Evolutionary conservation across 2,329 filamentous ascomycete genomes (phyloP).

Genomic region (Blastomyces percursus): DNA sequence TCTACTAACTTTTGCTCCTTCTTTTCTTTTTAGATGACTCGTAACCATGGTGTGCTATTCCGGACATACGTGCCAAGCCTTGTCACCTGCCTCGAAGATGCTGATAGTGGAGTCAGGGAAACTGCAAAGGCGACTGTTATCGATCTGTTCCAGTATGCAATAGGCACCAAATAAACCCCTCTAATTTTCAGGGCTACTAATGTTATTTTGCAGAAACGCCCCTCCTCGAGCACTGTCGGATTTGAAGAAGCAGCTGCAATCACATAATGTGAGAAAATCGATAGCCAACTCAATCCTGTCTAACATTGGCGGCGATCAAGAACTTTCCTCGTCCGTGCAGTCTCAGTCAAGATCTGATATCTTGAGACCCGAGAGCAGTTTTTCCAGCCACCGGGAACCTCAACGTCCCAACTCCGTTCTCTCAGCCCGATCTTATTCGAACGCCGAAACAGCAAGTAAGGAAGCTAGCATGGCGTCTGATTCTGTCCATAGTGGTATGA

Average conservation of each 20-base stretch:
- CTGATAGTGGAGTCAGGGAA: conserved; percentile 77
- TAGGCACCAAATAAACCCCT: neutral
- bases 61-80: conserved; percentile 69
- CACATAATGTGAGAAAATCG: conserved; percentile 72
- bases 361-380: conserved; percentile 18
- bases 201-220: conserved; percentile 46
- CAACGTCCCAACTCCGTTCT: conserved; percentile 20
- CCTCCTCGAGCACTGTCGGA: conserved; percentile 78
- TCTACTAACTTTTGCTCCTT: neutral
- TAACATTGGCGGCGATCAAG: conserved; percentile 45
- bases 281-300: conserved; percentile 74
- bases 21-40: conserved; percentile 54
- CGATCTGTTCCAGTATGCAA: conserved; percentile 64
- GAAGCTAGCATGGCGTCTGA: conserved; percentile 1
- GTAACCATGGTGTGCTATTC: conserved; percentile 68
- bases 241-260: conserved; percentile 73
- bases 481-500: conserved; percentile 4
- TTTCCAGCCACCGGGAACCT: conserved; percentile 17
- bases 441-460: conserved; percentile 12
- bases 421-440: conserved; percentile 12
- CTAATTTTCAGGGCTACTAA: neutral
- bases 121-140: conserved; percentile 73
- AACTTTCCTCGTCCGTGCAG: conserved; percentile 16
- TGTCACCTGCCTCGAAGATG: conserved; percentile 80
- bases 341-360: conserved; percentile 17